Evolutionary conservation across 139 green algal genomes (phyloP), one percentile per base, ranked within the genome.

Genomic region (Spirogloea muscicola): DNA sequence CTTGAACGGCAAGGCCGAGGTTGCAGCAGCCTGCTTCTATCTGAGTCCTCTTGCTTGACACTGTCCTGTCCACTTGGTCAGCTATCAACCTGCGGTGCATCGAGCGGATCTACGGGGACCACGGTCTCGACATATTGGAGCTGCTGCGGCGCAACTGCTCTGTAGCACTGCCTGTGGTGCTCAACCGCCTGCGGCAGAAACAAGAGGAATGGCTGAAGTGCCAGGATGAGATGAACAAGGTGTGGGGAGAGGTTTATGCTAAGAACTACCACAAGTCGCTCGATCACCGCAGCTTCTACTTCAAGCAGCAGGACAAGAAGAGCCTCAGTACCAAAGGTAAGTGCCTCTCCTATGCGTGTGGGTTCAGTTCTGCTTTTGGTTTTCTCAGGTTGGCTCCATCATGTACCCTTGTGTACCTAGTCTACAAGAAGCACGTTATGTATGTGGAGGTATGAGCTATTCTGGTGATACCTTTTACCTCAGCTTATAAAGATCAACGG

Each of bases 271-370:
- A 95, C 83, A 98, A 98, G 82, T 92, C 82, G 5, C 89, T 99
- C 60, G 94, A 99, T 87, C 93, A 98, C 84, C 91, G 92, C 68
- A 91, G 81, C 77, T 98, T 98, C 86, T 99, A 99, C 87, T 99
- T 98, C 88, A 99, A 99, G 86, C 94, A 98, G 82, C 84, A 81
- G 21, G 93, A 98, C 74, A 98, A 98, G 87, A 96, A 94, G 84
- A 87, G 82, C 58, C 87, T 99, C 57, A 89, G 86, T 74, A 69
- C 82, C 31, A 97, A 96, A 84, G 84, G 81, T 74, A 65, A 13
- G 64, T n/a, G n/a, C n/a, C n/a, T n/a, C n/a, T n/a, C n/a, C n/a
- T n/a, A n/a, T n/a, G n/a, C n/a, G n/a, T n/a, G n/a, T n/a, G n/a
- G n/a, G n/a, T n/a, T n/a, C n/a, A n/a, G n/a, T n/a, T n/a, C n/a